Conservation (phyloP, 2,329 filamentous ascomycete genomes). For the Aspergillus neoniger region DNA sequence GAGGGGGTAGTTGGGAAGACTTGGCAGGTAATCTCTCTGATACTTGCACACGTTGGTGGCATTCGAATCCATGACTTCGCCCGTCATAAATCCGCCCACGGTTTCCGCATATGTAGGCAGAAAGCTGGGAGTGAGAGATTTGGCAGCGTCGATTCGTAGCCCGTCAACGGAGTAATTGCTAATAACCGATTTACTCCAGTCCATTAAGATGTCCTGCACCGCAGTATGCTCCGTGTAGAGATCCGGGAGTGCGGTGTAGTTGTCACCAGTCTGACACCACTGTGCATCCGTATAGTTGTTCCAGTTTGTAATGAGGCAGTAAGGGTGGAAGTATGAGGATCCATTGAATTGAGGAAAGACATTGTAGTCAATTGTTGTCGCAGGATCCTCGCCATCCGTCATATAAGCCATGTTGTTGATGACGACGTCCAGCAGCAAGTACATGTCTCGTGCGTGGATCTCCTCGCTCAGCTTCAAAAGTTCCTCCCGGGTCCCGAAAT, state of each 20-base stretch:
- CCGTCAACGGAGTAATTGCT: slow-evolving; percentile 53
- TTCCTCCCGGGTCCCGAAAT: slow-evolving; percentile 53
- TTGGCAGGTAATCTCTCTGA: slow-evolving; percentile 41
- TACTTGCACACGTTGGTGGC: slow-evolving; percentile 43
- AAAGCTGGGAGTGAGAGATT: slow-evolving; percentile 49
- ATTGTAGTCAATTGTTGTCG: slow-evolving; percentile 28
- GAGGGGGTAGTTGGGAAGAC: slow-evolving; percentile 52
- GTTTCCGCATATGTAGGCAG: slow-evolving; percentile 41
- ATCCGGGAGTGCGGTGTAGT: slow-evolving; percentile 49
- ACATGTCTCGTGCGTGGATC: slow-evolving; percentile 52
- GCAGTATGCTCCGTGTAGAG: slow-evolving; percentile 47
- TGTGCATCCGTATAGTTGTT: slow-evolving; percentile 39
- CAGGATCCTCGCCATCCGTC: slow-evolving; percentile 29
- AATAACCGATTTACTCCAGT: slow-evolving; percentile 47
- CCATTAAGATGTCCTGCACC: slow-evolving; percentile 42
- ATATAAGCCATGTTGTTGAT: slow-evolving; percentile 51
- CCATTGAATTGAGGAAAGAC: slow-evolving; percentile 30
- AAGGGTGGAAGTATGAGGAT: slow-evolving; percentile 29
- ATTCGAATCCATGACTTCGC: slow-evolving; percentile 48
- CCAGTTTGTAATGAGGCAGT: slow-evolving; percentile 37
- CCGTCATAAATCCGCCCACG: slow-evolving; percentile 47
- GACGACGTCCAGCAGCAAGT: slow-evolving; percentile 56
- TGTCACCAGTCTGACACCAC: slow-evolving; percentile 55
- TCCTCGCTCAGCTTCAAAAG: slow-evolving; percentile 49
- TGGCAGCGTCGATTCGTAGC: slow-evolving; percentile 53